Evolutionary conservation across 495 filamentous ascomycete species (phyloP).

Genomic region (Monascus purpureus): DNA sequence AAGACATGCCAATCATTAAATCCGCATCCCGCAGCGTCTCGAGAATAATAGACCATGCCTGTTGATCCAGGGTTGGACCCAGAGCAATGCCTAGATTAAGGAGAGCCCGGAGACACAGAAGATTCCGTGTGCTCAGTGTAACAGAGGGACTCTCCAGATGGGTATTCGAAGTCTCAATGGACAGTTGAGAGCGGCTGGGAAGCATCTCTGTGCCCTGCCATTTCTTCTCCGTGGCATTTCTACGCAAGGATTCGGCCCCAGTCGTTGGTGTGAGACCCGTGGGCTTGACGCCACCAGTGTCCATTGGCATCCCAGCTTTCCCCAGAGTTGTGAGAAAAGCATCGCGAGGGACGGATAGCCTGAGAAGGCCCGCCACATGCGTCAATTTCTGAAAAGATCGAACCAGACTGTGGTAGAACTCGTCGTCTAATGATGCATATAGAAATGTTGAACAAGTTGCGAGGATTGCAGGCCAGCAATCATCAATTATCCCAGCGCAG

Average conservation of each 20-base stretch:
- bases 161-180: constrained; percentile 10
- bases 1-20: constrained; percentile 55
- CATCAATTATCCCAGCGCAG: constrained; percentile 68
- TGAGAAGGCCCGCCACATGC: constrained; percentile 81
- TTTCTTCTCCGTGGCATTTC: constrained; percentile 24
- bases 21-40: constrained; percentile 88
- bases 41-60: constrained; percentile 78
- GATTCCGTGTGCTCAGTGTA: constrained; percentile 71
- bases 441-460: constrained; percentile 91
- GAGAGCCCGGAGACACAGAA: constrained; percentile 77
- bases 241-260: constrained; percentile 13
- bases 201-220: constrained; percentile 14
- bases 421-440: constrained; percentile 81
- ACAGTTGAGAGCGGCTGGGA: constrained; percentile 5
- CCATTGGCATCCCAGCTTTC: constrained; percentile 78
- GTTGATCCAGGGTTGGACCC: constrained; percentile 64
- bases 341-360: constrained; percentile 74
- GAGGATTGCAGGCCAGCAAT: constrained; percentile 91
- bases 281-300: constrained; percentile 36
- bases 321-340: constrained; percentile 88
- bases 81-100: constrained; percentile 91
- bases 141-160: constrained; percentile 15
- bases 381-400: constrained; percentile 90
- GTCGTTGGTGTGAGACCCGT: constrained; percentile 23
- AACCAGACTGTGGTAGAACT: constrained; percentile 88